Conservation (phyloP, 2,329 filamentous ascomycete species). For the Ophiostoma perfectum region DNA sequence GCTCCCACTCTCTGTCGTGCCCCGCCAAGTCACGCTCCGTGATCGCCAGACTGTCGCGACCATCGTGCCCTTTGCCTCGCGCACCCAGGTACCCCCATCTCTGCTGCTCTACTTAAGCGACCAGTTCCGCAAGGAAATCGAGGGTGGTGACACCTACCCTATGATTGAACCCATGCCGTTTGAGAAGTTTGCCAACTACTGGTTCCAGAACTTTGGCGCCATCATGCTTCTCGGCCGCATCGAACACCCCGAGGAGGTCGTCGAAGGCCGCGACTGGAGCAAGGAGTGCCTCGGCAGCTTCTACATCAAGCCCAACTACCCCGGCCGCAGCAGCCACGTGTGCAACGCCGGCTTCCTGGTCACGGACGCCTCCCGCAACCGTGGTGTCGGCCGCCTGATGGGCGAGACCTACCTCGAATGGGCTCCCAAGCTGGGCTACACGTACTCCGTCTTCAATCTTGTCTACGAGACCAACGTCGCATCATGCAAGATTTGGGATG, state of each 20-base stretch:
- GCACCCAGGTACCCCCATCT: conserved; percentile 66
- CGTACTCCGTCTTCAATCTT: conserved; percentile 88
- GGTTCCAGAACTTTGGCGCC: conserved; percentile 86
- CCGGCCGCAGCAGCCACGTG: conserved; percentile 81
- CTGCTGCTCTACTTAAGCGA: conserved; percentile 73
- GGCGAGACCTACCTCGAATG: conserved; percentile 72
- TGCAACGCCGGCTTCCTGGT: conserved; percentile 81
- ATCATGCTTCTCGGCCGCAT: conserved; percentile 81
- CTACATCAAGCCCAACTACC: conserved; percentile 92
- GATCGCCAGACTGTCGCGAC: conserved; percentile 81
- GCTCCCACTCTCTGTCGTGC: conserved; percentile 62
- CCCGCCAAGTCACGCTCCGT: conserved; percentile 73
- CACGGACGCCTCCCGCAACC: conserved; percentile 65
- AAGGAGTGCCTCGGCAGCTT: conserved; percentile 82
- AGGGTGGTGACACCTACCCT: conserved; percentile 86
- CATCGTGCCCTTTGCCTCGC: conserved; percentile 74
- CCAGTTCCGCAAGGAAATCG: conserved; percentile 84
- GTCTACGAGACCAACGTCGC: conserved; percentile 92
- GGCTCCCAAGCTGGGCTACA: conserved; percentile 77
- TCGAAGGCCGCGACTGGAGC: conserved; percentile 66
- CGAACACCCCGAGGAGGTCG: conserved; percentile 51
- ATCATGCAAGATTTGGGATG: conserved; percentile 87
- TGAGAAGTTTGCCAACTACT: conserved; percentile 74
- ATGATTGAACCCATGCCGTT: conserved; percentile 72
- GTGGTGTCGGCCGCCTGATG: conserved; percentile 69